Evolutionary conservation across 352 stramenopile genomes (phyloP).

Genomic region (Paralagenidium karlingii): DNA sequence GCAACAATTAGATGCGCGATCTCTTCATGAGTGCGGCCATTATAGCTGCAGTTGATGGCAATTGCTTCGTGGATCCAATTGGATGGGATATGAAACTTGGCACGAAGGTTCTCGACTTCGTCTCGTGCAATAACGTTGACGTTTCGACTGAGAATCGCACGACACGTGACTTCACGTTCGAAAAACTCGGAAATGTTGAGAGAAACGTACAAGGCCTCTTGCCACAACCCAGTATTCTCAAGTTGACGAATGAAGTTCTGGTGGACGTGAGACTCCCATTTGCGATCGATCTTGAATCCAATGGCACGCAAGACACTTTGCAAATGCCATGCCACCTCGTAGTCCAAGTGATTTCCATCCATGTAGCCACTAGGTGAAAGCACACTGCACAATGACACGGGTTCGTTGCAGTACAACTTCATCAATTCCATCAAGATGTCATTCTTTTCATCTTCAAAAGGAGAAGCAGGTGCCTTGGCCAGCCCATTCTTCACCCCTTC

Average conservation of each 20-base stretch:
- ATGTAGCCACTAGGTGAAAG: conserved; percentile 47
- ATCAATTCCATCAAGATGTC: conserved; percentile 57
- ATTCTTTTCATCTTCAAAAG: conserved; percentile 25
- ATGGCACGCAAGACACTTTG: conserved; percentile 56
- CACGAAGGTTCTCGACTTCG: conserved; percentile 32
- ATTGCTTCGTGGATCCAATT: conserved; percentile 63
- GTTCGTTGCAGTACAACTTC: conserved; percentile 46
- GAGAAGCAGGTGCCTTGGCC: conserved; percentile 16
- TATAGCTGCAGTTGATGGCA: conserved; percentile 31
- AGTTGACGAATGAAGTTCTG: conserved; percentile 76
- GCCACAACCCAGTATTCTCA: conserved; percentile 41
- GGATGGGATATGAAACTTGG: conserved; percentile 28
- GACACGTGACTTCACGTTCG: conserved; percentile 45
- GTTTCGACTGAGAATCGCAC: conserved; percentile 51
- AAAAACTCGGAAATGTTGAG: conserved; percentile 48
- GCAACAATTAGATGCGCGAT: conserved; percentile 67
- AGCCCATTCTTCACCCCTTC: conserved; percentile 24
- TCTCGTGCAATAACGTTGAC: conserved; percentile 31
- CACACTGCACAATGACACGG: conserved; percentile 34
- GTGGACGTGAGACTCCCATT: conserved; percentile 68
- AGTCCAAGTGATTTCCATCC: conserved; percentile 29
- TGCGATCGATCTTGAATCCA: conserved; percentile 55
- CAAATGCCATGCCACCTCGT: conserved; percentile 70
- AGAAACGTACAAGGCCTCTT: conserved; percentile 66
- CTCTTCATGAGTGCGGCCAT: conserved; percentile 38